Evolutionary conservation across 371 early-diverging fungal genomes (phyloP).

Genomic region (Syncephalastrum contaminatum): DNA sequence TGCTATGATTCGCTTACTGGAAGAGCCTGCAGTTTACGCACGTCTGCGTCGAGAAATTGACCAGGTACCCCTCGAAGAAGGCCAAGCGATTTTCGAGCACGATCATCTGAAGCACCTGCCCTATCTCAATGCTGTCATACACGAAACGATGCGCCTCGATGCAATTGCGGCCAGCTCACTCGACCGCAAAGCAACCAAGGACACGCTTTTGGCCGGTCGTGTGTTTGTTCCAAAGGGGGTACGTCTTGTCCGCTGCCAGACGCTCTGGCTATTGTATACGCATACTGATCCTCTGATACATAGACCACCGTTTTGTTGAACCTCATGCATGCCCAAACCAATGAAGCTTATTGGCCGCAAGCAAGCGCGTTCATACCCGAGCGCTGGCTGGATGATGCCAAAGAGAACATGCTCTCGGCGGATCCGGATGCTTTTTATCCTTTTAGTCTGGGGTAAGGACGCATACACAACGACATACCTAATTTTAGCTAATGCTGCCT

Average conservation of each 20-base stretch:
- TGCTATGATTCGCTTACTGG: conserved; percentile 25
- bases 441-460: conserved; percentile 37
- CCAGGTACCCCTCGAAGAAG: conserved; percentile 5
- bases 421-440: conserved; percentile 37
- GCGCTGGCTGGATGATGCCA: conserved; percentile 27
- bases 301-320: conserved; percentile 9
- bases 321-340: conserved; percentile 20
- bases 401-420: neutral
- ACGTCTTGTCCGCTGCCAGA: neutral
- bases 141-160: conserved; percentile 36
- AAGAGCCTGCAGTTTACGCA: conserved; percentile 20
- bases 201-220: conserved; percentile 15
- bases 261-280: neutral
- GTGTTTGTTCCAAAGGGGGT: conserved; percentile 19
- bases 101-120: conserved; percentile 31
- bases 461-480: neutral
- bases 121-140: conserved; percentile 38
- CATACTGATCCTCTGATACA: neutral
- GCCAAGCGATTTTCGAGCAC: conserved; percentile 17
- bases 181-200: conserved; percentile 16
- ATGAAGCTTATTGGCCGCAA: conserved; percentile 25
- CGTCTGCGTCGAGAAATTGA: conserved; percentile 34
- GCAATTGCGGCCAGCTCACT: conserved; percentile 24
- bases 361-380: conserved; percentile 30
- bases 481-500: neutral